Conservation (phyloP, 176 grass and related monocot genomes). For the Phoenix roebelenii region DNA sequence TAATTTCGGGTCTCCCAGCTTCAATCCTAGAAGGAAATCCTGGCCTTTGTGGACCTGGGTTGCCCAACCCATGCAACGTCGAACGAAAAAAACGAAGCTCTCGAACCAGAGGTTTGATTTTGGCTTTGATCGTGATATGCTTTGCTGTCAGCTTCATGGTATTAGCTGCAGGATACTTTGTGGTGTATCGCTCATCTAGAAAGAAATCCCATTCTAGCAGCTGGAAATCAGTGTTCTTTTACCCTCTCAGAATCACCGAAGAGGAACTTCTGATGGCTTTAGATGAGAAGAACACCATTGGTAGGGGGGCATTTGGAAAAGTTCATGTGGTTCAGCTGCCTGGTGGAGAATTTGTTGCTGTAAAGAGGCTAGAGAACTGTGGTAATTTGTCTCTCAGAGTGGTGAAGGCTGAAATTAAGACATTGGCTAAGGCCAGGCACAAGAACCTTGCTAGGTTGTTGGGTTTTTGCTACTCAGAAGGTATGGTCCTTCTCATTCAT, state of each 20-base stretch:
- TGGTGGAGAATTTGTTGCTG: slow-evolving; percentile 33
- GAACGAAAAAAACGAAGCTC: slow-evolving; percentile 10
- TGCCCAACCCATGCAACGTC: slow-evolving; percentile 27
- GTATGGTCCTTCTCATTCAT: slow-evolving; percentile 39
- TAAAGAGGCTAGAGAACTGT: slow-evolving; percentile 41
- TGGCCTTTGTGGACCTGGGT: slow-evolving; percentile 43
- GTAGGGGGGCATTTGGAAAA: slow-evolving; percentile 52
- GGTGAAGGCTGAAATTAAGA: slow-evolving; percentile 53
- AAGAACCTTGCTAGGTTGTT: slow-evolving; percentile 48
- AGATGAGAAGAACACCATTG: slow-evolving; percentile 37
- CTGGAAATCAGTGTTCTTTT: slow-evolving; percentile 55
- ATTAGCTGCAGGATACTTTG: slow-evolving; percentile 29
- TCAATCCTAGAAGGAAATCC: slow-evolving; percentile 60
- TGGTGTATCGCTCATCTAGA: slow-evolving; percentile 15
- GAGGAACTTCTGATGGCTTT: slow-evolving; percentile 42
- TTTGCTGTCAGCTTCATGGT: slow-evolving; percentile 24
- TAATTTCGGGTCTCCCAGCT: slow-evolving; percentile 50
- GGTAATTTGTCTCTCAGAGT: slow-evolving; percentile 36
- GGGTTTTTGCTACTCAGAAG: slow-evolving; percentile 47
- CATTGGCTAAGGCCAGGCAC: slow-evolving; percentile 51
- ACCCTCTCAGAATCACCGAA: slow-evolving; percentile 41
- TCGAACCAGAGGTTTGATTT: slow-evolving; percentile 10
- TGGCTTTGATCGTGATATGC: slow-evolving; percentile 28
- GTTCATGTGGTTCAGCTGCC: slow-evolving; percentile 28
- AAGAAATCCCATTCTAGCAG: not conserved